Evolutionary conservation across 257 asterid species (phyloP).

Genomic region (Schizonepeta tenuifolia): DNA sequence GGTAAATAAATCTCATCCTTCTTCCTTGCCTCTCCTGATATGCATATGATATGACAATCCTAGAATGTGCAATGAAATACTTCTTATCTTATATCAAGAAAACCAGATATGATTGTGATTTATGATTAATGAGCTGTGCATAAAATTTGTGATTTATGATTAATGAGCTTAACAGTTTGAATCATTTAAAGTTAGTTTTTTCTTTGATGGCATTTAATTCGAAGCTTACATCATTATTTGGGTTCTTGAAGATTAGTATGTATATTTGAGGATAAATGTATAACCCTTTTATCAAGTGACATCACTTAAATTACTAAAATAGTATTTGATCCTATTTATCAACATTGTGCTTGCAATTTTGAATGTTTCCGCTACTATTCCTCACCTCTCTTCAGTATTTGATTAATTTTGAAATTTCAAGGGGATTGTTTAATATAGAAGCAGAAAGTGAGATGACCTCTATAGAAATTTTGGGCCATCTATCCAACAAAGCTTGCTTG

Average conservation of each 20-base stretch:
- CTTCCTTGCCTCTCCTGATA: too few species aligned
- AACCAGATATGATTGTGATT: too few species aligned
- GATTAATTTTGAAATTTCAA: not conserved
- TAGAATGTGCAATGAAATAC: too few species aligned
- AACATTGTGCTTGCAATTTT: not conserved
- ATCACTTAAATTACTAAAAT: too few species aligned
- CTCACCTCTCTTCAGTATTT: conserved; percentile 12
- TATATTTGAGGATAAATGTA: not conserved
- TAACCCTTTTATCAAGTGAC: not conserved
- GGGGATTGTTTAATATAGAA: conserved; percentile 33
- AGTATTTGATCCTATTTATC: not conserved
- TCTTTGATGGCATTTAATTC: too few species aligned
- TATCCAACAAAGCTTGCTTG: conserved; percentile 32
- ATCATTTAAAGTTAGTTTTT: too few species aligned
- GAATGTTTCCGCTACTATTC: not conserved
- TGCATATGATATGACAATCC: too few species aligned
- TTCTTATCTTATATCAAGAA: too few species aligned
- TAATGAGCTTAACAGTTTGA: too few species aligned
- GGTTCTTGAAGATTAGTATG: not conserved
- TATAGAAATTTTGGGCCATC: conserved; percentile 31
- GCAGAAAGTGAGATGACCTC: conserved; percentile 26
- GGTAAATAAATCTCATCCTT: too few species aligned
- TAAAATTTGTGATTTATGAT: too few species aligned
- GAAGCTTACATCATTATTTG: not conserved
- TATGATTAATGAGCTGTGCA: too few species aligned